Percentiles rank a stretch among this genome's conserved stretches.
These are phyloP conservation scores for Peniophora sp. DNA, from an alignment of 1,284 basidiomycete genomes.

Conservation along the genomic window DNA sequence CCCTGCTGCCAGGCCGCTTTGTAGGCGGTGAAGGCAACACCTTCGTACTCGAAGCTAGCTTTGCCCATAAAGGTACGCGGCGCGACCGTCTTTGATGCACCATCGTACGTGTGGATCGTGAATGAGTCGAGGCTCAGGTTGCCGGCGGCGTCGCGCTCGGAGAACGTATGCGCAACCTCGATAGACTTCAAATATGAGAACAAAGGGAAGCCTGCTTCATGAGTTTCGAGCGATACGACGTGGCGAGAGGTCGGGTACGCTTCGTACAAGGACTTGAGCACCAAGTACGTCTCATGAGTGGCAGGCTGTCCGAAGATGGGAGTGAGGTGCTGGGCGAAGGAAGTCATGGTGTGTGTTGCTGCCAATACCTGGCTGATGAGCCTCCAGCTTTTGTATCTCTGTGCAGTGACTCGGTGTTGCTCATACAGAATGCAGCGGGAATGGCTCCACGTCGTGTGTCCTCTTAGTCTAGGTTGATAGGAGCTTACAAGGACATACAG, in stretches of 20 bases:
- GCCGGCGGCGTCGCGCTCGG: constrained; percentile 7
- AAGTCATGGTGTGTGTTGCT: neutral
- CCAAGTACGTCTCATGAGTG: constrained; percentile 1
- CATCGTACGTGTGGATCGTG: constrained; percentile 1
- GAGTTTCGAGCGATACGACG: constrained; percentile 7
- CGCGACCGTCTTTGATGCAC: neutral
- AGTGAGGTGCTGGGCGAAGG: neutral
- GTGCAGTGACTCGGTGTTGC: too few relatives aligned
- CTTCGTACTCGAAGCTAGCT: constrained; percentile 12
- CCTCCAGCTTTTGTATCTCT: too few relatives aligned
- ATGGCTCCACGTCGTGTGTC: too few relatives aligned
- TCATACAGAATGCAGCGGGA: too few relatives aligned
- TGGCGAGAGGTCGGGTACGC: constrained; percentile 8
- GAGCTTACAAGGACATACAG: too few relatives aligned
- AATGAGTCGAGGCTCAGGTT: constrained; percentile 3
- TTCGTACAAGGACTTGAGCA: constrained; percentile 9
- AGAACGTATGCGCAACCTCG: constrained; percentile 5
- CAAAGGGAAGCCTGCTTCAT: constrained; percentile 10
- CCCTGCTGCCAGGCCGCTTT: constrained; percentile 13
- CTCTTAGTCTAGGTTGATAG: too few relatives aligned
- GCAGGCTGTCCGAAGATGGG: neutral
- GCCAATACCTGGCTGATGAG: too few relatives aligned
- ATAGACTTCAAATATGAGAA: constrained; percentile 10
- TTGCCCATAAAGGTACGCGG: constrained; percentile 9
- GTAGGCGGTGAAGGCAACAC: constrained; percentile 12